These are phyloP conservation scores for Colletotrichum graminicola DNA, from an alignment of 2,329 filamentous ascomycete genomes.

Conservation along the genomic window DNA sequence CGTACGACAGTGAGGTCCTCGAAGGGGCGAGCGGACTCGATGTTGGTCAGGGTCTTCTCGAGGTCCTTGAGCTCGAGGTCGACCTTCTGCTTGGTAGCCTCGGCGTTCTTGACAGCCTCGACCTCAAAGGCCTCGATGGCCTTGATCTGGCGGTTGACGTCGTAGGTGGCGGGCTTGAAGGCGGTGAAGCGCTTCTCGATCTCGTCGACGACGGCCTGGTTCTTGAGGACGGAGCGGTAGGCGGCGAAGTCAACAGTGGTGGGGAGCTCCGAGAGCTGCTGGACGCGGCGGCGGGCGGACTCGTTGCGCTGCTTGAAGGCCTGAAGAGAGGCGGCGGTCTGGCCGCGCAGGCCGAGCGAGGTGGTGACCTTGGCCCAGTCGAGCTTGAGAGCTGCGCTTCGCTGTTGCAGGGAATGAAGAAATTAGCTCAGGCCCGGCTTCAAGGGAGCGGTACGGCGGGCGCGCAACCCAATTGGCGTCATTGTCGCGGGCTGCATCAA, in stretches of 20 bases:
- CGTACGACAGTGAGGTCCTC: slow-evolving; percentile 97
- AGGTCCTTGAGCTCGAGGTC: slow-evolving; percentile 95
- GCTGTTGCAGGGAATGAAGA: slow-evolving; percentile 66
- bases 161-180: slow-evolving; percentile 95
- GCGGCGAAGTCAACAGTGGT: slow-evolving; percentile 91
- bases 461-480: slow-evolving; percentile 38
- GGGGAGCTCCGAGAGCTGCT: slow-evolving; percentile 84
- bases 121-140: slow-evolving; percentile 98
- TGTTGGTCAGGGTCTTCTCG: slow-evolving; percentile 95
- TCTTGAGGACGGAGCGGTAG: slow-evolving; percentile 95
- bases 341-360: slow-evolving; percentile 95
- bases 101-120: slow-evolving; percentile 95
- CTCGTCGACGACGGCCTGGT: slow-evolving; percentile 94
- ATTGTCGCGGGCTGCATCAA: slow-evolving; percentile 42
- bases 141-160: slow-evolving; percentile 94
- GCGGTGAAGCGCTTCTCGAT: slow-evolving; percentile 94
- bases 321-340: slow-evolving; percentile 90
- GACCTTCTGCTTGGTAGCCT: slow-evolving; percentile 96
- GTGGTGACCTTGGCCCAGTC: slow-evolving; percentile 97
- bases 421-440: slow-evolving; percentile 63
- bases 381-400: slow-evolving; percentile 98
- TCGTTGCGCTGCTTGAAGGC: slow-evolving; percentile 99
- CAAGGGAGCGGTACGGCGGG: slow-evolving; percentile 16
- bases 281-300: slow-evolving; percentile 94
- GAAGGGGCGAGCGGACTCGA: slow-evolving; percentile 94